phyloP scores from a whole-genome alignment of 257 asterid genomes.

The Ehretia macrophylla region DNA sequence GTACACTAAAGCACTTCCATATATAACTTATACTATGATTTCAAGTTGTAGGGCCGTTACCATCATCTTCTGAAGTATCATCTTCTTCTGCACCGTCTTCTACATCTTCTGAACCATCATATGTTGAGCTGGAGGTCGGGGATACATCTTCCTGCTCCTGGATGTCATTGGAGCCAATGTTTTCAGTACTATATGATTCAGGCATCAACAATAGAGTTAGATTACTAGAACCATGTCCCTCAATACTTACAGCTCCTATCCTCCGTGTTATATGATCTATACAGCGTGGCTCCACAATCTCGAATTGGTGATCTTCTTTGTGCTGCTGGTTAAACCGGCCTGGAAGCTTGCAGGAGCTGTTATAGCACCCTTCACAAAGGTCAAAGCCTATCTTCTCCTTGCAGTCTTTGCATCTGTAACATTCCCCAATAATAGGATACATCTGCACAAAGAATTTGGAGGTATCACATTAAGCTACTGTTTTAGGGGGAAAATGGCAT shows the following conservation, averaged over 20 bases:
- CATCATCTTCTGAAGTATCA: slow-evolving; percentile 8
- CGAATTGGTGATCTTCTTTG: slow-evolving; percentile 51
- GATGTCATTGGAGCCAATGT: slow-evolving; percentile 1
- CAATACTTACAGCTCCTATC: slow-evolving; percentile 13
- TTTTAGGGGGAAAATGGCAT: not conserved
- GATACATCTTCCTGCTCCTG: slow-evolving; percentile 12
- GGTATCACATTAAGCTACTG: no score
- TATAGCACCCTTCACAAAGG: slow-evolving; percentile 47
- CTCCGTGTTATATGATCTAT: slow-evolving; percentile 28
- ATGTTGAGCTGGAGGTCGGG: not conserved
- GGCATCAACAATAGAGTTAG: slow-evolving; percentile 11
- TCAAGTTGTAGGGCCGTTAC: no score
- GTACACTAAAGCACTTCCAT: no score
- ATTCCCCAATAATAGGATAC: slow-evolving; percentile 51
- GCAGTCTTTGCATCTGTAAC: slow-evolving; percentile 58
- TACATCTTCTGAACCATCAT: slow-evolving; percentile 30
- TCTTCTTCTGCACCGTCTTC: slow-evolving; percentile 19
- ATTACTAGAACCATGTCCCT: not conserved
- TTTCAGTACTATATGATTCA: slow-evolving; percentile 14
- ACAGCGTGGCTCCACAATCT: slow-evolving; percentile 21
- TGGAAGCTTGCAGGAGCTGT: slow-evolving; percentile 38
- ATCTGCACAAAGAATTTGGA: no score
- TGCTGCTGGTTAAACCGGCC: slow-evolving; percentile 65
- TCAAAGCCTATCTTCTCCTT: slow-evolving; percentile 37
- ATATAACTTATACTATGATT: no score